Conservation (phyloP, 2,329 filamentous ascomycete species). For the Bipolaris oryzae region DNA sequence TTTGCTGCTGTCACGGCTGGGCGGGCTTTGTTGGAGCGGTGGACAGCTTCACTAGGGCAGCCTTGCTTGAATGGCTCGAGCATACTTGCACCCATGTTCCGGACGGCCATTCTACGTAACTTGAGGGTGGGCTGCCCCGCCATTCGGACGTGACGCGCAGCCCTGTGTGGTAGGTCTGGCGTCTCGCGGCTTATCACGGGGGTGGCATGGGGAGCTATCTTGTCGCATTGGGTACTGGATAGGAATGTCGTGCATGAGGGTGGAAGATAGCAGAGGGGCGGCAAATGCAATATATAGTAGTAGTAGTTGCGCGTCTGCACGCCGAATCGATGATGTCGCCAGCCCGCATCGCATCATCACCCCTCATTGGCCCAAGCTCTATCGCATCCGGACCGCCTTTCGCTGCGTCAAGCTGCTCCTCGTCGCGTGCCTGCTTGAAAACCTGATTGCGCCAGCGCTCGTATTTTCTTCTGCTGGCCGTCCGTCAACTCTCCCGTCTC, state of each 20-base stretch:
- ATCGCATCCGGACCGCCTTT: slow-evolving; percentile 12
- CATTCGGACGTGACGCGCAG: slow-evolving; percentile 19
- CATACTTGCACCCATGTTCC: not conserved
- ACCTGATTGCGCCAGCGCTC: slow-evolving; percentile 13
- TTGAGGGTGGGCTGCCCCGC: slow-evolving; percentile 25
- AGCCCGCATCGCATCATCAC: slow-evolving; percentile 10
- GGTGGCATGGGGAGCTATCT: slow-evolving; percentile 20
- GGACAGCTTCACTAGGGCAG: slow-evolving; percentile 19
- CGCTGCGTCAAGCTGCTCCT: slow-evolving; percentile 5
- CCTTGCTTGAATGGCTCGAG: slow-evolving; percentile 17
- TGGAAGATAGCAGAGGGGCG: slow-evolving; percentile 13
- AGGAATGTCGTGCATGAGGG: slow-evolving; percentile 8
- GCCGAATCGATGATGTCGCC: slow-evolving; percentile 22
- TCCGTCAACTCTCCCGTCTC: not conserved
- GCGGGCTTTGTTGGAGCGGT: slow-evolving; percentile 18
- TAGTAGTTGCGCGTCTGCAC: slow-evolving; percentile 5
- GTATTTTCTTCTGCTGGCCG: not conserved
- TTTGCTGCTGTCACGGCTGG: slow-evolving; percentile 18
- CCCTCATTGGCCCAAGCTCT: slow-evolving; percentile 42
- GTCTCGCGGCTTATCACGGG: slow-evolving; percentile 21
- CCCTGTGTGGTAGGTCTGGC: slow-evolving; percentile 5
- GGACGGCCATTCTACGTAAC: slow-evolving; percentile 1
- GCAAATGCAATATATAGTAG: slow-evolving; percentile 18
- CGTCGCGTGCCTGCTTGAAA: slow-evolving; percentile 8
- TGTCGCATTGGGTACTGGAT: slow-evolving; percentile 8